Evolutionary conservation across 73 alveolate genomes (phyloP).

Genomic region (Symbiodinium pilosum): DNA sequence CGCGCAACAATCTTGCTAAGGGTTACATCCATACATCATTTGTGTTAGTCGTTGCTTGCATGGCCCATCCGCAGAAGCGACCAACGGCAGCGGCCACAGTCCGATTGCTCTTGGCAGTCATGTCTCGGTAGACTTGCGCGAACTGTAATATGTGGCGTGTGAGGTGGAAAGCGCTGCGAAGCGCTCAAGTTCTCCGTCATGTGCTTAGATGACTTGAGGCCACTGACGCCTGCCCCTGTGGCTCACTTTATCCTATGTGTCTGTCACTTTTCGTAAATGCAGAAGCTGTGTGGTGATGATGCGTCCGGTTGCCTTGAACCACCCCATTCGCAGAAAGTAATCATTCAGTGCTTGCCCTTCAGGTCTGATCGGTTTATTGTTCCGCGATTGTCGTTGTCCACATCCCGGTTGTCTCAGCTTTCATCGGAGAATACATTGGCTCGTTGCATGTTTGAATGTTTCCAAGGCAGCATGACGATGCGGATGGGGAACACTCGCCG

Average conservation of each 20-base stretch:
- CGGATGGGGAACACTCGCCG: conserved; percentile 26
- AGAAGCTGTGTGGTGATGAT: background rate
- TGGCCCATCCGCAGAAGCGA: background rate
- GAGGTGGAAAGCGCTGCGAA: background rate
- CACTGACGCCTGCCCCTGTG: too few species aligned
- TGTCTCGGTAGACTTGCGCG: background rate
- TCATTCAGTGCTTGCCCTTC: too few species aligned
- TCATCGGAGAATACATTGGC: too few species aligned
- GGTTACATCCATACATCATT: too few species aligned
- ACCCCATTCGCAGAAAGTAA: too few species aligned
- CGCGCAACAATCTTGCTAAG: too few species aligned
- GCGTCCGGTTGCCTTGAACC: background rate
- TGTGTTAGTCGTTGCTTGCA: background rate
- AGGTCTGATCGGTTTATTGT: conserved; percentile 50
- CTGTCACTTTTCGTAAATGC: background rate
- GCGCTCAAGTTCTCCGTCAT: conserved; percentile 26
- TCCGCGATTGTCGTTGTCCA: conserved; percentile 27
- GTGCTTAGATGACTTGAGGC: background rate
- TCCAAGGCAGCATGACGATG: conserved; percentile 29
- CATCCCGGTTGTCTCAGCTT: background rate
- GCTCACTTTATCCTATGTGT: too few species aligned
- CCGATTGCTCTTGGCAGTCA: background rate
- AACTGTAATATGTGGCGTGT: background rate
- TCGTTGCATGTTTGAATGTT: too few species aligned
- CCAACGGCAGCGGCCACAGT: background rate